phyloP scores from a whole-genome alignment of 768 basidiomycete species.

The Boletus sp. region DNA sequence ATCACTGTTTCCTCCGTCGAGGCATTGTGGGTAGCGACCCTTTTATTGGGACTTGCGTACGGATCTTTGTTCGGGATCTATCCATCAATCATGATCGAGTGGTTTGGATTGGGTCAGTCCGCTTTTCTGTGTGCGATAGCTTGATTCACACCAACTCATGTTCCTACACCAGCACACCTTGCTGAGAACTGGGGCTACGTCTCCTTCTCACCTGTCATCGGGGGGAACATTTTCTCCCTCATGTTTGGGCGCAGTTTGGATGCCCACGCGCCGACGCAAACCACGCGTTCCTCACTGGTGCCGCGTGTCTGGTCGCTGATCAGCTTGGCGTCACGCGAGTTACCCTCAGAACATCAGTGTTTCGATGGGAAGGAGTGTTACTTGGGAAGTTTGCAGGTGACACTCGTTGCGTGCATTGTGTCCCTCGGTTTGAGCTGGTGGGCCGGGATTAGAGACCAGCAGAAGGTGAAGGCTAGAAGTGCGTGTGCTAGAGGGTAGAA shows the following conservation, averaged over 20 bases:
- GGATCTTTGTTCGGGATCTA: conserved; percentile 71
- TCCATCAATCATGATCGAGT: conserved; percentile 80
- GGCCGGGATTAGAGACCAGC: conserved; percentile 37
- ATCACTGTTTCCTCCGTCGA: conserved; percentile 54
- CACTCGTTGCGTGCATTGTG: conserved; percentile 34
- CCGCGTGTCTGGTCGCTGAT: background rate
- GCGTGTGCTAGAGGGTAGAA: background rate
- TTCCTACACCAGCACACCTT: conserved; percentile 51
- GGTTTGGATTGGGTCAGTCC: conserved; percentile 81
- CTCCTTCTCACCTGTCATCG: conserved; percentile 69
- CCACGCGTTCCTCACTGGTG: background rate
- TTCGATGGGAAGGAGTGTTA: conserved; percentile 61
- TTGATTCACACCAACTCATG: background rate
- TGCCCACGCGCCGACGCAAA: conserved; percentile 46
- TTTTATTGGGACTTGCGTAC: conserved; percentile 48
- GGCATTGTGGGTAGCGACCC: conserved; percentile 55
- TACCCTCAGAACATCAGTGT: conserved; percentile 45
- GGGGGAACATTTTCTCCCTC: conserved; percentile 82
- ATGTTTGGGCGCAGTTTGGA: conserved; percentile 82
- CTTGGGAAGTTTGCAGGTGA: conserved; percentile 52
- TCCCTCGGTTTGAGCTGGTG: conserved; percentile 38
- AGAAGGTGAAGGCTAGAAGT: conserved; percentile 4
- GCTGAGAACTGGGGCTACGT: conserved; percentile 87
- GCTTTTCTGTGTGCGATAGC: background rate
- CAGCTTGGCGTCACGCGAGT: conserved; percentile 8